Base-by-base conservation (phyloP, 2,329 filamentous ascomycete genomes). In the Whalleya microplaca region DNA sequence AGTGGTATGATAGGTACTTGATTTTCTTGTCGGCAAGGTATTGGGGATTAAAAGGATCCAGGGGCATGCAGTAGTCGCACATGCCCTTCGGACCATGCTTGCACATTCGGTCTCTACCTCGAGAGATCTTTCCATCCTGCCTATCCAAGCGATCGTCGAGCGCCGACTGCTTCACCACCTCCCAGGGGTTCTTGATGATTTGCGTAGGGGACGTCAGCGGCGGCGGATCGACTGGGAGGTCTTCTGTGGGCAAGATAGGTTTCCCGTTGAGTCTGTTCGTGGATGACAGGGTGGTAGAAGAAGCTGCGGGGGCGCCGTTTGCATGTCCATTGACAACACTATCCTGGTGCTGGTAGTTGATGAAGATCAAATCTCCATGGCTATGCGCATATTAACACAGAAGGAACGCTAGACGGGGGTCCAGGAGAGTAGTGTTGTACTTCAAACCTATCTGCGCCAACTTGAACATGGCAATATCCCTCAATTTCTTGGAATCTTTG, bases 41-140 rank as follows among this genome's bases (percentile, higher is more conserved):
- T 53, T 87, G 87, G n/a, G 89, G 75, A 69, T 96, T 88, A 75
- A 96, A 99, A 0, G 95, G 95, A 70, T 99, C 95, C 48, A 98
- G 78, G 0, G 96, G 96, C 85, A 96, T 96, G 78, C 95, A 99
- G 76, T 97, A 96, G 76, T 99, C 95, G 75, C 95, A 99, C 95
- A 99, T 99, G 72, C 95, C 95, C 76, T 96, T 98, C 49, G 90
- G 88, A 1, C 94, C 94, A 73, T 99, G 95, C 60, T 91, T 88
- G 78, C 95, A 99, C 92, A 99, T 72, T 19, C 67, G 69, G 45
- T 71, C 69, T 44, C 66, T 67, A 18, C 68, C 61, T 21, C 71
- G 66, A 41, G 70, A 58, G 41, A 72, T 72, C 64, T 72, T 99
- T 64, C 95, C 95, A 80, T 95, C 89, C 64, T 88, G 83, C 75